Evolutionary conservation across 768 basidiomycete genomes (phyloP).

Genomic region (Trametes gibbosa): DNA sequence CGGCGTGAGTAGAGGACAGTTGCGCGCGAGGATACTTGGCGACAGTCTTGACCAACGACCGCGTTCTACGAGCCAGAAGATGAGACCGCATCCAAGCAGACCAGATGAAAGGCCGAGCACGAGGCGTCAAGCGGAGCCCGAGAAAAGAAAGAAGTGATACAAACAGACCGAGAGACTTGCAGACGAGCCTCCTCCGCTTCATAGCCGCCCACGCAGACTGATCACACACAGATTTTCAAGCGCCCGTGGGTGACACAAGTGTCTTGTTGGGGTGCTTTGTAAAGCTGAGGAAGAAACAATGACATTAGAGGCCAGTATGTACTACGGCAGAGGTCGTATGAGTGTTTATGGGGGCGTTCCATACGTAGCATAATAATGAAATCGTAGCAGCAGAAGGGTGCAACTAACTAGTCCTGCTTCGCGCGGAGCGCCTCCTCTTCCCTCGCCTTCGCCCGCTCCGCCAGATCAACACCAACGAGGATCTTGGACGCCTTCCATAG

Average conservation of each 20-base stretch:
- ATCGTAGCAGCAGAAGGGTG: neutral
- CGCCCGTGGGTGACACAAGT: neutral
- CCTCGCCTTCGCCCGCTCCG: slow-evolving; percentile 71
- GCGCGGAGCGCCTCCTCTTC: slow-evolving; percentile 32
- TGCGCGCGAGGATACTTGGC: slow-evolving; percentile 28
- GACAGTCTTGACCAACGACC: slow-evolving; percentile 30
- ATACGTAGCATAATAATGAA: slow-evolving; percentile 10
- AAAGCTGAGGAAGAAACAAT: neutral
- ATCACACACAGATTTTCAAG: neutral
- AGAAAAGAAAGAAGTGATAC: neutral
- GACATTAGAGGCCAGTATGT: slow-evolving; percentile 6
- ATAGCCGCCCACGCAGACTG: neutral
- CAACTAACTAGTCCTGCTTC: slow-evolving; percentile 17
- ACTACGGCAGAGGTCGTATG: slow-evolving; percentile 9
- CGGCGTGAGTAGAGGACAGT: slow-evolving; percentile 29
- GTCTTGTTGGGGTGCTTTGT: too few species aligned
- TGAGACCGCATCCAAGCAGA: slow-evolving; percentile 37
- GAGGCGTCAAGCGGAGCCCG: slow-evolving; percentile 3
- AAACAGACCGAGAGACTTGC: neutral
- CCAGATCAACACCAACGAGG: slow-evolving; percentile 88
- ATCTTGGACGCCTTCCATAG: slow-evolving; percentile 98
- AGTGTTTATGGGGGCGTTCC: slow-evolving; percentile 9
- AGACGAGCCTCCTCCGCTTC: neutral
- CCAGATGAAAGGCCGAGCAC: slow-evolving; percentile 9
- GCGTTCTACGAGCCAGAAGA: slow-evolving; percentile 34